Evolutionary conservation across 257 asterid genomes (phyloP).

Genomic region (Fraxinus americana): DNA sequence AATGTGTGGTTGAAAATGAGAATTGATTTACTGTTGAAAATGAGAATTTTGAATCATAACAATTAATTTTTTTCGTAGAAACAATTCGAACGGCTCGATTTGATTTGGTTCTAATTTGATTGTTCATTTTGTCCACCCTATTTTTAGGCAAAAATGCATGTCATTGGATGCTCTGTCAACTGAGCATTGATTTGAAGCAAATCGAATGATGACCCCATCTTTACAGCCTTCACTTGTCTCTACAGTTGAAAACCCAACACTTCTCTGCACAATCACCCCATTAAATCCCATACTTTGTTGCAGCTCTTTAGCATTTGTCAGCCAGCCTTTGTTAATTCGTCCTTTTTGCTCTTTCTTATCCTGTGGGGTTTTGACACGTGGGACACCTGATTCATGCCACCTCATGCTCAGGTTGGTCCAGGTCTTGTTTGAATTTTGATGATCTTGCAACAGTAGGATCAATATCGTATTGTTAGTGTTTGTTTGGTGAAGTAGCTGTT

Average conservation of each 20-base stretch:
- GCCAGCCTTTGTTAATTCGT: conserved; percentile 11
- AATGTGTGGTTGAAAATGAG: too few relatives aligned
- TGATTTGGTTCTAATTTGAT: too few relatives aligned
- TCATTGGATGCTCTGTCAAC: conserved; percentile 22
- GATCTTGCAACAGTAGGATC: conserved; percentile 5
- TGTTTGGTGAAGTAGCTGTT: background rate
- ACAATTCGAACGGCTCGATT: too few relatives aligned
- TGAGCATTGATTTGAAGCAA: background rate
- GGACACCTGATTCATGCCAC: conserved; percentile 18
- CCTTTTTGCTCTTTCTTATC: conserved; percentile 10
- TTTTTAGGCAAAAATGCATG: background rate
- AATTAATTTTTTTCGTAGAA: too few relatives aligned
- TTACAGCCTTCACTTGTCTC: conserved; percentile 4
- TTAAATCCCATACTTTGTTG: conserved; percentile 21
- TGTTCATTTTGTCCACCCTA: too few relatives aligned
- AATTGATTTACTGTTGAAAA: too few relatives aligned
- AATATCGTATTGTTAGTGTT: background rate
- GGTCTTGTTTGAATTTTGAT: background rate
- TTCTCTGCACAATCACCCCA: conserved; percentile 5
- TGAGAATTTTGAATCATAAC: too few relatives aligned
- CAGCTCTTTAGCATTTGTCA: conserved; percentile 7
- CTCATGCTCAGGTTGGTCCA: background rate
- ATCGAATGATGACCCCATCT: background rate
- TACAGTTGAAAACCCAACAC: conserved; percentile 26
- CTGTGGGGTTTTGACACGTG: conserved; percentile 37